These are phyloP conservation scores for Mucor plumbeus DNA, from an alignment of 371 early-diverging fungal species.

Conservation along the genomic window DNA sequence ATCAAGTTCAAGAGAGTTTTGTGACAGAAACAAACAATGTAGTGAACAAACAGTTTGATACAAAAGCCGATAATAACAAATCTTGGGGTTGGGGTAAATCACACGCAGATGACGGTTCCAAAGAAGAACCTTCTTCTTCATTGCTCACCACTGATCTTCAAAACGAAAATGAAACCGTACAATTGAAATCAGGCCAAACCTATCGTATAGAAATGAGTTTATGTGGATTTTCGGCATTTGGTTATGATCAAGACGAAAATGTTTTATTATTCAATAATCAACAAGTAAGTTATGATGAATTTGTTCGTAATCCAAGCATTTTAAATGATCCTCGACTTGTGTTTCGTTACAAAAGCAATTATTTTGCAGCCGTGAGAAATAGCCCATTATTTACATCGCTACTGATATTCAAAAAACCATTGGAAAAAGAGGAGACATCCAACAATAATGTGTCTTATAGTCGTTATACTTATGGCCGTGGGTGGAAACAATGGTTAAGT, in stretches of 20 bases:
- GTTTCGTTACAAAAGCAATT: slow-evolving; percentile 66
- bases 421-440: slow-evolving; percentile 12
- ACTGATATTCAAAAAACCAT: slow-evolving; percentile 49
- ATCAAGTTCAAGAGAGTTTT: background rate
- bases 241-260: slow-evolving; percentile 51
- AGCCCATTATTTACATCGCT: slow-evolving; percentile 62
- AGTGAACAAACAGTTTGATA: background rate
- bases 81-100: slow-evolving; percentile 15
- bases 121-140: background rate
- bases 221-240: slow-evolving; percentile 54
- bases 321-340: slow-evolving; percentile 70
- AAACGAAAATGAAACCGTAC: slow-evolving; percentile 13
- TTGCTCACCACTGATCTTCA: background rate
- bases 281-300: slow-evolving; percentile 63
- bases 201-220: slow-evolving; percentile 60
- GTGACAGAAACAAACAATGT: background rate
- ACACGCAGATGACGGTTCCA: background rate
- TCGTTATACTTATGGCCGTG: slow-evolving; percentile 41
- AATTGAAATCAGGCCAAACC: slow-evolving; percentile 34
- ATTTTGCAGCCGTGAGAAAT: slow-evolving; percentile 45
- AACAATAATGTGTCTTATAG: slow-evolving; percentile 30
- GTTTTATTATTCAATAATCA: slow-evolving; percentile 64
- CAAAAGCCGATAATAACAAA: background rate
- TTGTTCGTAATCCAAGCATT: slow-evolving; percentile 68
- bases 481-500: slow-evolving; percentile 60